Evolutionary conservation across 2,329 filamentous ascomycete species (phyloP), one percentile per base, ranked within the genome.

Genomic region (Trichoderma breve): DNA sequence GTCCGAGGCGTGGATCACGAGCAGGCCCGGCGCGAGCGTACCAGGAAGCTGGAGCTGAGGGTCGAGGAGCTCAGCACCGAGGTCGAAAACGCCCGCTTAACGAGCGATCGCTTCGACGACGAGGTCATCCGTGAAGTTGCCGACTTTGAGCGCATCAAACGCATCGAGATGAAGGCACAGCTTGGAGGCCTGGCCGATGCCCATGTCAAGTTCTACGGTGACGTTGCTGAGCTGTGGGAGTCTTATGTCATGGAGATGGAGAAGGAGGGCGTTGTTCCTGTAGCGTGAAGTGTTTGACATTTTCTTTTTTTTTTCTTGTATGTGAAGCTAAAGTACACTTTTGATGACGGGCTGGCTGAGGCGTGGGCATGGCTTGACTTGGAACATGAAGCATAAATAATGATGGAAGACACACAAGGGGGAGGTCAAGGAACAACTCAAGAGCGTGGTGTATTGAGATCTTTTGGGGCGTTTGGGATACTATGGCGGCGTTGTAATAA

Each of bases 71-170:
- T 99, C 53, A 97, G 94, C 3, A 88, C 90, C 28, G 94, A 97
- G 81, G 95, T 97, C 0, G 95, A 98, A 81, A 89, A 89, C 58
- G 93, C 96, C 6, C 94, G 94, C 82, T 92, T 91, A 78, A 93
- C 92, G 15, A 94, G 91, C 65, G 94, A 98, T 82, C 91, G 94
- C 79, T 99, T 99, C 78, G 96, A 98, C 81, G 95, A 98, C 79
- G 94, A 98, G 82, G 95, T 98, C 1, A 92, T 98, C 57, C 92
- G 93, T 78, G 96, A 99, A 81, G 93, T 98, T 1, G 88, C 88
- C 24, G 95, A 98, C 79, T 99, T 99, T 83, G 96, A 99, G 83
- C 89, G 95, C 71, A 98, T 98, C 86, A 99, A 99, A 86, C 90
- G 93, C 51, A 86, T 93, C 55, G 95, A 99, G 85, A 97, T 99